Base-by-base conservation (phyloP, 2,329 filamentous ascomycete genomes). In the Blastomyces percursus region DNA sequence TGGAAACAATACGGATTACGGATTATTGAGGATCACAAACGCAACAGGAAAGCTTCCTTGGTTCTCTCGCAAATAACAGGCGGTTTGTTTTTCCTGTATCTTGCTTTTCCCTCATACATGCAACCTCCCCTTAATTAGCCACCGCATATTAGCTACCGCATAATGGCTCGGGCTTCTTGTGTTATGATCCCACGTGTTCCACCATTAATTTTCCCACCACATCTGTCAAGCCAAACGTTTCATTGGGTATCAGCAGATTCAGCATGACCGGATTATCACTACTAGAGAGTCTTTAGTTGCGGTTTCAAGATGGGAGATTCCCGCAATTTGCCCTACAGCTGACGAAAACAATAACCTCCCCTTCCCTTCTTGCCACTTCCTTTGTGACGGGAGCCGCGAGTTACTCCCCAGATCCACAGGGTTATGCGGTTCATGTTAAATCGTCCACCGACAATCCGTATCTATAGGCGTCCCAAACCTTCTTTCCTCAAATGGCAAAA, bases 131-230 rank as follows among this genome's bases (percentile, higher is more conserved):
- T 8, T 16, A 55, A 57, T n/a, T 40, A n/a, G n/a, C n/a, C n/a
- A n/a, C n/a, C n/a, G n/a, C n/a, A n/a, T n/a, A n/a, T n/a, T n/a
- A n/a, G n/a, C n/a, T 24, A 42, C 21, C 54, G 27, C 40, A 14
- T 35, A n/a, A 35, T 24, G 35, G 35, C 19, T 40, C 24, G 12
- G 54, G 24, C n/a, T 40, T 12, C 54, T 42, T 35, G 11, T 42
- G 21, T 21, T 40, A n/a, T 35, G 30, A 56, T 56, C 32, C 54
- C 54, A 57, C 54, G 54, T 57, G 54, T 57, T 27, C 52, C 32
- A 38, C 30, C 52, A 6, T 55, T 55, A 30, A 52, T 21, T 38
- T 40, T 55, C 19, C 19, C 32, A 24, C 30, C 30, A 6, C 9
- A 35, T n/a, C 9, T 21, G 30, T 12, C 35, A 16, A 42, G 2